Evolutionary conservation across 2,329 filamentous ascomycete species (phyloP).

Genomic region (Aspergillus viridinutans): DNA sequence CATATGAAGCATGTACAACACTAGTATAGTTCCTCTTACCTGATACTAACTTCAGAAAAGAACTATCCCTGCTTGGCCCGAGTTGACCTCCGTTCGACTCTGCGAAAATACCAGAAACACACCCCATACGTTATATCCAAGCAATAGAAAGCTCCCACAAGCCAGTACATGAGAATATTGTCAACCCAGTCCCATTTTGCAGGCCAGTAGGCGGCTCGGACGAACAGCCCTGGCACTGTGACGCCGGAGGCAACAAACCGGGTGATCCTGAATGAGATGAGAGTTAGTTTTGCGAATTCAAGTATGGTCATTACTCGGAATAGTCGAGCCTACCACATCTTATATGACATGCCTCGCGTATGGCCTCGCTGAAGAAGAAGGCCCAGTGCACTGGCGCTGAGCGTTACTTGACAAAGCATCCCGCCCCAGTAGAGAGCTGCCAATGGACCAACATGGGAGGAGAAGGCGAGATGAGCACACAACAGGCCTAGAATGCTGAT

Average conservation of each 20-base stretch:
- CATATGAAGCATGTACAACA: no score
- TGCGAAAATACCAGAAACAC: neutral
- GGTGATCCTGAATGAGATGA: neutral
- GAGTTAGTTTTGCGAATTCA: no score
- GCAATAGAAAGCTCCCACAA: neutral
- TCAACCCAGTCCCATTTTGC: neutral
- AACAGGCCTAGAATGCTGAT: neutral
- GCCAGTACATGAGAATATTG: neutral
- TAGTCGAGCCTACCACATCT: neutral
- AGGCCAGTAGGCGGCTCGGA: neutral
- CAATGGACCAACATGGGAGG: neutral
- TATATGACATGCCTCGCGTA: neutral
- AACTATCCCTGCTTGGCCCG: neutral
- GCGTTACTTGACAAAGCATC: neutral
- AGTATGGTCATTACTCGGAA: no score
- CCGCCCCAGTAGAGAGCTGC: neutral
- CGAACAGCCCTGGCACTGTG: neutral
- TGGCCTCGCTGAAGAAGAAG: neutral
- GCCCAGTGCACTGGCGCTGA: neutral
- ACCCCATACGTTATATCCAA: neutral
- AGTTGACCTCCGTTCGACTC: neutral
- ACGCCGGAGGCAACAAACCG: neutral
- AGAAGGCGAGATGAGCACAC: neutral
- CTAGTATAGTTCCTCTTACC: no score
- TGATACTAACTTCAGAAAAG: no score